Evolutionary conservation across 2,329 filamentous ascomycete genomes (phyloP).

Genomic region (Pyricularia sp.): DNA sequence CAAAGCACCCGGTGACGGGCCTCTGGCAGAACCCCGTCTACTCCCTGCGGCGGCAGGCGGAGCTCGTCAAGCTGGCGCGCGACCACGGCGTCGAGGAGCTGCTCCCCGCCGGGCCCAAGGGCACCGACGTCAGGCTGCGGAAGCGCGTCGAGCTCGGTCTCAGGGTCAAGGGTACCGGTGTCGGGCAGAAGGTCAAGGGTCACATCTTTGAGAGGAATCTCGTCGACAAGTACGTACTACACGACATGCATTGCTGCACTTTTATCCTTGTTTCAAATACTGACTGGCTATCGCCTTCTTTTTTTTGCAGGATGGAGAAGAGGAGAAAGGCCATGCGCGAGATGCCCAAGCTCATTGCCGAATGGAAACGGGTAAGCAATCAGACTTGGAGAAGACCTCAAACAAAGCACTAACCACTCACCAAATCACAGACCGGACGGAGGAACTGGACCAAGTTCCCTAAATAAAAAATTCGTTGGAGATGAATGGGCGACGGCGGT

Average conservation of each 20-base stretch:
- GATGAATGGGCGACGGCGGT: background rate
- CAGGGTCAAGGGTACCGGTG: slow-evolving; percentile 84
- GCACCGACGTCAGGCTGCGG: slow-evolving; percentile 59
- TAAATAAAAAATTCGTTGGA: slow-evolving; percentile 29
- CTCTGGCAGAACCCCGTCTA: slow-evolving; percentile 77
- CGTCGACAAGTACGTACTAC: slow-evolving; percentile 53
- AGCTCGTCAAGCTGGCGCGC: slow-evolving; percentile 77
- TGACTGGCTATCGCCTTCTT: slow-evolving; percentile 1
- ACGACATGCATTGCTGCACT: no score
- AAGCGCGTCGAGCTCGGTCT: slow-evolving; percentile 70
- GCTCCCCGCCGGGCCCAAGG: slow-evolving; percentile 68
- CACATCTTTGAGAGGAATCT: slow-evolving; percentile 85
- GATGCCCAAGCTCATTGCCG: slow-evolving; percentile 85
- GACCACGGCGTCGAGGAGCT: slow-evolving; percentile 73
- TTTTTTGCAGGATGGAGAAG: slow-evolving; percentile 62
- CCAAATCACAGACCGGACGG: slow-evolving; percentile 36
- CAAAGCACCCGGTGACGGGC: slow-evolving; percentile 69
- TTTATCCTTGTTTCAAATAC: background rate
- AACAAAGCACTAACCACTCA: background rate
- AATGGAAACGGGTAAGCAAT: slow-evolving; percentile 78
- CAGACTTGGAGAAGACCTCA: background rate
- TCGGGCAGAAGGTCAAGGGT: slow-evolving; percentile 90
- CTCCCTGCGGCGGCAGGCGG: slow-evolving; percentile 80
- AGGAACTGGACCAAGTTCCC: slow-evolving; percentile 49
- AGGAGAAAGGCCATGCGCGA: slow-evolving; percentile 86